Base-by-base conservation (phyloP, 2,329 filamentous ascomycete species). In the Cyphellophora europaea region DNA sequence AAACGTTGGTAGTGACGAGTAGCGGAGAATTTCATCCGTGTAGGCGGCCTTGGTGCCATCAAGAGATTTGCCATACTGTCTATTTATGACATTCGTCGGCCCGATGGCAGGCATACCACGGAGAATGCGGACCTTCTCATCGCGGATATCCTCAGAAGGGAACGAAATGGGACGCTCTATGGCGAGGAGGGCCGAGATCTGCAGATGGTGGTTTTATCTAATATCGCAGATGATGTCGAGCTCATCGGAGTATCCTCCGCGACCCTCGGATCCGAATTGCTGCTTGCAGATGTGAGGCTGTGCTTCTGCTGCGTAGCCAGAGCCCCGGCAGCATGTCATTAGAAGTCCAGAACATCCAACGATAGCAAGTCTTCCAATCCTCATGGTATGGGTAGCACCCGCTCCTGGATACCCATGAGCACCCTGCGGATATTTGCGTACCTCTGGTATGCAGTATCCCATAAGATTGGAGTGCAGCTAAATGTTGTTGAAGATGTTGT, bases 231-330 rank as follows among this genome's bases (percentile, higher is more conserved):
- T 87, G 62, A 98, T 98, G 56, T 93, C 93, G 53, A 98, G 98
- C 67, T 98, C 91, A 57, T 98, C 93, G 58, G 98, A 98, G 70
- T 98, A 98, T 37, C 91, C 91, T 46, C 93, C 91, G 56, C 91
- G 84, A 36, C 91, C 93, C 62, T 98, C 91, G 14, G 91, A 98
- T 51, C 91, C 93, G 55, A 98, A 98, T 5, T 91, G 91, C 69
- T 98, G 93, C 71, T 98, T 98, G 74, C 98, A 98, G 31, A 91
- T 86, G 58, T n/a, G n/a, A n/a, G n/a, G n/a, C n/a, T n/a, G n/a
- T n/a, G n/a, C n/a, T n/a, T n/a, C n/a, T n/a, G n/a, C n/a, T n/a
- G n/a, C n/a, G n/a, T n/a, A n/a, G n/a, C n/a, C n/a, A n/a, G n/a
- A n/a, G n/a, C n/a, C n/a, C n/a, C n/a, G n/a, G n/a, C n/a, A n/a